A percentile compares a stretch with the other conserved stretches of the same genome.
Evolutionary conservation across 768 basidiomycete genomes (phyloP).

Genomic region (Hericium rajendrae): DNA sequence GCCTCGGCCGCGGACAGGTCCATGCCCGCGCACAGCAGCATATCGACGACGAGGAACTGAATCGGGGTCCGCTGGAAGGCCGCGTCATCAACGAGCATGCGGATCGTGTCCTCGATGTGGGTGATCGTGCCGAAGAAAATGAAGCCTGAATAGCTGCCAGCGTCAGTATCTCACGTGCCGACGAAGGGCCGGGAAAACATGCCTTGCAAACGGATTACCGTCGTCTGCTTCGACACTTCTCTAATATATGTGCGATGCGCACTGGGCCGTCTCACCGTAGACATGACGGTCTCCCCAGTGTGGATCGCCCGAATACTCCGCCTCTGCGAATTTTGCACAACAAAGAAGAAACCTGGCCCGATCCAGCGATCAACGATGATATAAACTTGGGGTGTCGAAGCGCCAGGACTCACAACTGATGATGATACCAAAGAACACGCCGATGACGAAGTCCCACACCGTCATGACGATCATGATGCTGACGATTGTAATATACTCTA

Average conservation of each 20-base stretch:
- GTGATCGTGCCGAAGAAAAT: constrained; percentile 92
- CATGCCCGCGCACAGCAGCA: constrained; percentile 78
- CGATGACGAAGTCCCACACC: constrained; percentile 87
- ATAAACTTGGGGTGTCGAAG: background rate
- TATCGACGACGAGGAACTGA: constrained; percentile 84
- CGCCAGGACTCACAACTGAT: constrained; percentile 60
- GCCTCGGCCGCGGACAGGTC: constrained; percentile 96
- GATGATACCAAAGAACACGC: constrained; percentile 86
- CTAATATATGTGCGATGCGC: constrained; percentile 83
- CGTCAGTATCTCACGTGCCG: background rate
- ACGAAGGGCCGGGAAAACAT: background rate
- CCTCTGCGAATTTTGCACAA: constrained; percentile 86
- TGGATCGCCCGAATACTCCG: constrained; percentile 77
- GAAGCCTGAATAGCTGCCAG: constrained; percentile 42
- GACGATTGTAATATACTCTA: constrained; percentile 74
- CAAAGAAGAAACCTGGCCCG: constrained; percentile 81
- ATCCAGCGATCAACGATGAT: background rate
- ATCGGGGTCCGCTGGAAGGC: constrained; percentile 69
- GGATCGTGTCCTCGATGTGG: constrained; percentile 80
- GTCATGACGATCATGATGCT: constrained; percentile 93
- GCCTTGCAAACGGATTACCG: constrained; percentile 82
- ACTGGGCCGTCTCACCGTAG: constrained; percentile 84
- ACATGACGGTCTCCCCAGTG: constrained; percentile 76
- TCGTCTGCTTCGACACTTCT: constrained; percentile 88
- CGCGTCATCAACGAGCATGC: constrained; percentile 59